Base-by-base conservation (phyloP, 192 early-diverging fungal genomes). In the Coemansia sp. region DNA sequence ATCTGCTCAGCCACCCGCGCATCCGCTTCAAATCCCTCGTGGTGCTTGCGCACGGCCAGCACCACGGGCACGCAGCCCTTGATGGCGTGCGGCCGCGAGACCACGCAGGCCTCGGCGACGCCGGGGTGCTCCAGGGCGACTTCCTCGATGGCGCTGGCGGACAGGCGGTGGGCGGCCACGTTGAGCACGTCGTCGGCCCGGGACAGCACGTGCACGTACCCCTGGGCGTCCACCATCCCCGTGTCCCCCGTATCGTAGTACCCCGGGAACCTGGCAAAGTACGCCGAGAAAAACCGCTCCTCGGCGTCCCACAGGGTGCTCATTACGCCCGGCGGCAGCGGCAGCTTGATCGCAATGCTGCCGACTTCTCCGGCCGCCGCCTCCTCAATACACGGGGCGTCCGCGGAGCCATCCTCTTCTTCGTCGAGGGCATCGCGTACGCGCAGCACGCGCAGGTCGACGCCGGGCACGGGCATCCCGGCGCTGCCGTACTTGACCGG, bases 211-310 rank as follows among this genome's bases (percentile, higher is more conserved):
- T 86, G 84, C 25, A 90, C 82, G 59, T 86, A 87, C 2, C 87
- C 90, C 39, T 90, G 84, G 23, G 77, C 78, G 77, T 92, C 91
- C 37, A 91, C 72, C 63, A 86, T 82, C 7, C 91, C 93, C 0
- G 86, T 85, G 64, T 95, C 93, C 9, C 91, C 91, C 0, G 89
- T 90, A 61, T 91, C 87, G 58, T 81, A 91, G 72, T 90, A 89
- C 0, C 93, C 93, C 2, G 89, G 89, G 62, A 89, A 95, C 43
- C 81, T 78, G 9, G 61, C 60, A 50, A 94, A 85, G 59, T 95
- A 93, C 33, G 83, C 82, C 43, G 86, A 72, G 19, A 80, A 63
- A 64, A 88, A 93, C 22, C 88, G 84, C 18, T 58, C 62, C 40
- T 83, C 77, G 71, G 93, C 91, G 23, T 90, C 84, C 89, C 90